phyloP scores from a whole-genome alignment of 169 alveolate genomes.

The Cryptosporidium ryanae region DNA sequence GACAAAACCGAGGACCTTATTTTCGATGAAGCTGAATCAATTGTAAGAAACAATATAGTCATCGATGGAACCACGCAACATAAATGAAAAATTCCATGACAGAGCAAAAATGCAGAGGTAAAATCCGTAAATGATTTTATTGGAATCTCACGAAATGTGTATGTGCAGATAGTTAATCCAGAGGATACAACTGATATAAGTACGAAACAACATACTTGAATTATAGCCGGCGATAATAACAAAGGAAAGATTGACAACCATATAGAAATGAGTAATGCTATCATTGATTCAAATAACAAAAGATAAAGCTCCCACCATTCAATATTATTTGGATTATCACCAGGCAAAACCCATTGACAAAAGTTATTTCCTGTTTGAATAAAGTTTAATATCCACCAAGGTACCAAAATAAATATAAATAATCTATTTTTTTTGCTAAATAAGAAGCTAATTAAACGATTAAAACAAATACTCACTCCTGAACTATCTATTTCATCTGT shows the following conservation, averaged over 20 bases:
- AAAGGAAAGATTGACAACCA: neutral
- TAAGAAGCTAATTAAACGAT: neutral
- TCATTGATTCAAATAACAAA: constrained; percentile 22
- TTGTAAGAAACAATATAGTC: constrained; percentile 8
- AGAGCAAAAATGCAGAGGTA: constrained; percentile 41
- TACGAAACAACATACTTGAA: constrained; percentile 53
- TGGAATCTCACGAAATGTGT: constrained; percentile 44
- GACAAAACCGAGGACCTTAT: constrained; percentile 22
- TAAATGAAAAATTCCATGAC: constrained; percentile 60
- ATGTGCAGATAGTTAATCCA: constrained; percentile 53
- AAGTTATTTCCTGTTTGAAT: constrained; percentile 55
- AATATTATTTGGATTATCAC: neutral
- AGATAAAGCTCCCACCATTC: constrained; percentile 44
- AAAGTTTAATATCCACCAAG: constrained; percentile 54
- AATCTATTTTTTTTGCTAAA: neutral
- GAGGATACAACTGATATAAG: constrained; percentile 48
- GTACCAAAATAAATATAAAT: constrained; percentile 33
- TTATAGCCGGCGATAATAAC: constrained; percentile 20
- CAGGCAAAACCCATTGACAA: constrained; percentile 36
- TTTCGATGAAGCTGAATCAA: constrained; percentile 3
- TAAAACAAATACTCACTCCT: neutral
- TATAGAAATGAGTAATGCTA: constrained; percentile 5
- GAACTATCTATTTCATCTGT: neutral
- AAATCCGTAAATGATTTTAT: constrained; percentile 59
- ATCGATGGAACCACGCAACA: constrained; percentile 29